Evolutionary conservation across 352 stramenopile genomes (phyloP).

Genomic region (Pythium coloratum): DNA sequence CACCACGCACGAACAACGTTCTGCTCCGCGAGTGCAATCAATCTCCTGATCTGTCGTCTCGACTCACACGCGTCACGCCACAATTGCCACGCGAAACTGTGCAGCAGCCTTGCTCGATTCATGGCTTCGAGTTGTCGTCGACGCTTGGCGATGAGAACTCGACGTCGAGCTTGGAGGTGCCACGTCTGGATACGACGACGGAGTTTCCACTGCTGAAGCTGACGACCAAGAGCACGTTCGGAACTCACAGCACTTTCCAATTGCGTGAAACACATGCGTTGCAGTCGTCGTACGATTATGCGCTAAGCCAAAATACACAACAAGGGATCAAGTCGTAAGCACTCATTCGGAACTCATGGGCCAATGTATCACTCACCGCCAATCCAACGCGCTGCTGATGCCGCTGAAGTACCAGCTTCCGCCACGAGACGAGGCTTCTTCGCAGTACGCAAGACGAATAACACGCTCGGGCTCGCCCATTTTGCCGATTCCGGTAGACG

Average conservation of each 20-base stretch:
- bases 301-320: background rate
- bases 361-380: constrained; percentile 1
- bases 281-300: background rate
- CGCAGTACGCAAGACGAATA: background rate
- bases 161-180: background rate
- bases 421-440: background rate
- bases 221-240: constrained; percentile 4
- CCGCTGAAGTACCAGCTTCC: background rate
- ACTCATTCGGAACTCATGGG: background rate
- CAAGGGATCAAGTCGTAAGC: background rate
- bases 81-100: constrained; percentile 4
- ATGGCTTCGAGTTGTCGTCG: background rate
- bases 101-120: background rate
- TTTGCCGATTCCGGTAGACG: constrained; percentile 13
- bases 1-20: constrained; percentile 18
- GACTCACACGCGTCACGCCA: constrained; percentile 16
- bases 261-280: constrained; percentile 3
- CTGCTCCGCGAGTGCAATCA: background rate
- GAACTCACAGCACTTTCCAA: constrained; percentile 8
- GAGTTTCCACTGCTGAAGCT: constrained; percentile 11
- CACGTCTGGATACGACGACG: constrained; percentile 9
- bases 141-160: background rate
- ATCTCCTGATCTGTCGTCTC: background rate
- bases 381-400: constrained; percentile 9
- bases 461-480: background rate